Evolutionary conservation across 768 basidiomycete species (phyloP).

Genomic region (Lenzites betulinus): DNA sequence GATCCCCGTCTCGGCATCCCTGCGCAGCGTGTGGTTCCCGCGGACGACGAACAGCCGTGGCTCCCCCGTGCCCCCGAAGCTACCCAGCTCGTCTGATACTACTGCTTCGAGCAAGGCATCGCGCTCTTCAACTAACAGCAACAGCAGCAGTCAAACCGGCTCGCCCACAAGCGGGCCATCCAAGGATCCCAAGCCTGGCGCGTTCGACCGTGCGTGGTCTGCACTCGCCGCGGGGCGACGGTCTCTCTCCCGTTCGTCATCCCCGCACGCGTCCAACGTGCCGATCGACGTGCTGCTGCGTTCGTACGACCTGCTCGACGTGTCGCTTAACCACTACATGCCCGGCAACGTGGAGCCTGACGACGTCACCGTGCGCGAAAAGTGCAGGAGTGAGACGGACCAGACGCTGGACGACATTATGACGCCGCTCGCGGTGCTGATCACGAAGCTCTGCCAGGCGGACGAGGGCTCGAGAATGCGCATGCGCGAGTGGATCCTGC

Average conservation of each 20-base stretch:
- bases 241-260: constrained; percentile 36
- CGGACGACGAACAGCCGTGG: constrained; percentile 28
- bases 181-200: constrained; percentile 31
- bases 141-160: constrained; percentile 19
- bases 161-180: constrained; percentile 25
- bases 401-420: constrained; percentile 75
- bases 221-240: constrained; percentile 55
- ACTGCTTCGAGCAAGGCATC: constrained; percentile 27
- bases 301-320: constrained; percentile 68
- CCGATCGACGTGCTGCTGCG: constrained; percentile 57
- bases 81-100: constrained; percentile 38
- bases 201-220: constrained; percentile 59
- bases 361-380: constrained; percentile 57
- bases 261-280: constrained; percentile 46
- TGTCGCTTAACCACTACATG: constrained; percentile 60
- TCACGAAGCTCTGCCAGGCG: constrained; percentile 69
- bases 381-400: constrained; percentile 51
- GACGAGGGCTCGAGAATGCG: constrained; percentile 58
- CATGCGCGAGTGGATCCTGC: constrained; percentile 70
- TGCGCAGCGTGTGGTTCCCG: constrained; percentile 66
- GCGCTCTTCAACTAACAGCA: constrained; percentile 25
- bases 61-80: constrained; percentile 36
- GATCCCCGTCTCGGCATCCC: constrained; percentile 64
- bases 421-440: constrained; percentile 73
- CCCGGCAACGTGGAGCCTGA: constrained; percentile 67